Evolutionary conservation across 352 stramenopile species (phyloP).

Genomic region (Phytophthora aleatoria): DNA sequence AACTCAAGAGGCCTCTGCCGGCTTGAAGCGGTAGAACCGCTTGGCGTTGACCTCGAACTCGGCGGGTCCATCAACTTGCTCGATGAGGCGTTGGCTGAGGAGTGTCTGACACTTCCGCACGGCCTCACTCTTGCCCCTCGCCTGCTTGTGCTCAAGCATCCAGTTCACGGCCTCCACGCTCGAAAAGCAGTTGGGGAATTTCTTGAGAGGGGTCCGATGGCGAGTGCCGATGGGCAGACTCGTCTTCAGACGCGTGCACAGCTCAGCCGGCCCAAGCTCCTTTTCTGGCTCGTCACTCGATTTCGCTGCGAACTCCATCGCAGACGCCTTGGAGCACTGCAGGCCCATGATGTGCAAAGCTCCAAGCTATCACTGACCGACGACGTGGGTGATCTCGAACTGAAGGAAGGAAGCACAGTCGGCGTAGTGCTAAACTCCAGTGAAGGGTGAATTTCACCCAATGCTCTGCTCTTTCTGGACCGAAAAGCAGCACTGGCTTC

Average conservation of each 20-base stretch:
- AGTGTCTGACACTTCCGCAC: conserved; percentile 72
- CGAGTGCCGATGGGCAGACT: conserved; percentile 61
- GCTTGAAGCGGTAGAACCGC: conserved; percentile 70
- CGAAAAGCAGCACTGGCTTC: conserved; percentile 22
- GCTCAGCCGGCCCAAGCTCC: conserved; percentile 55
- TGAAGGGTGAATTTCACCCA: background rate
- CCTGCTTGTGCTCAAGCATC: conserved; percentile 77
- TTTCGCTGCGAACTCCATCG: conserved; percentile 33
- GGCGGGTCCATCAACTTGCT: conserved; percentile 69
- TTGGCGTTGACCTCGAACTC: conserved; percentile 73
- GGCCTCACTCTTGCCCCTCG: conserved; percentile 60
- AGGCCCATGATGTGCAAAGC: conserved; percentile 24
- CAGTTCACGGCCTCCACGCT: conserved; percentile 73
- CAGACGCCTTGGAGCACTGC: conserved; percentile 28
- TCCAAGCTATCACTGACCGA: conserved; percentile 8
- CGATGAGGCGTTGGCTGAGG: conserved; percentile 51
- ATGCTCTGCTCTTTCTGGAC: conserved; percentile 16
- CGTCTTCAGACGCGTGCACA: conserved; percentile 64
- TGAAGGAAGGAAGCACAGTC: background rate
- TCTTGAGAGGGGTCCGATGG: conserved; percentile 65
- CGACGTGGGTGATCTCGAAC: conserved; percentile 12
- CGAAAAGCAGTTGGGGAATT: conserved; percentile 73
- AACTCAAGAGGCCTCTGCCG: conserved; percentile 9
- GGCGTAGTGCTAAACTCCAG: background rate
- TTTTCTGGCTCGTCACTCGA: conserved; percentile 38